Conservation (phyloP, 495 filamentous ascomycete species). For the Penicillium ochrochloron region DNA sequence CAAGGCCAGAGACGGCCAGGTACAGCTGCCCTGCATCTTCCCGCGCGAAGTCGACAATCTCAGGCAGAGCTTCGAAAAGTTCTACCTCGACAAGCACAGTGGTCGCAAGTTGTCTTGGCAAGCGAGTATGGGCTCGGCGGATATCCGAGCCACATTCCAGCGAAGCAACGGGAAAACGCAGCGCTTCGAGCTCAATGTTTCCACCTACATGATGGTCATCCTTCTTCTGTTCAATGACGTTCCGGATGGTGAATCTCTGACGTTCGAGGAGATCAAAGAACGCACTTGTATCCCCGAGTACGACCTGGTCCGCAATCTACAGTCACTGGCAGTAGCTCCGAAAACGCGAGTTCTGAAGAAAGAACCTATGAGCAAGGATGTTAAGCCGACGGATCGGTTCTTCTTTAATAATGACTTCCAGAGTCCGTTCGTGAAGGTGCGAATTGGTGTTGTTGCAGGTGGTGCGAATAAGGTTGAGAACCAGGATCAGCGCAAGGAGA, state of each 20-base stretch:
- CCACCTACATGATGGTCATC: constrained; percentile 91
- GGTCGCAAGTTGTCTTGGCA: constrained; percentile 90
- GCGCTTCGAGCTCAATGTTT: constrained; percentile 87
- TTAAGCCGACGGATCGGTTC: constrained; percentile 81
- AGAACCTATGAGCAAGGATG: constrained; percentile 79
- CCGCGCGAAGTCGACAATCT: constrained; percentile 76
- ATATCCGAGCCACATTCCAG: constrained; percentile 79
- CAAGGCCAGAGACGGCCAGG: constrained; percentile 56
- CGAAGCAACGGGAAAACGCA: constrained; percentile 72
- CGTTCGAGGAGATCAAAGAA: constrained; percentile 83
- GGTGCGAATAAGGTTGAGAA: constrained; percentile 82
- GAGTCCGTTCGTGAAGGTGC: constrained; percentile 83
- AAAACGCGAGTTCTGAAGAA: constrained; percentile 84
- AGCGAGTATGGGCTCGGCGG: constrained; percentile 79
- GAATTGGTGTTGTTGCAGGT: constrained; percentile 72
- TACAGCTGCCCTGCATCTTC: constrained; percentile 63
- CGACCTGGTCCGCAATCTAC: constrained; percentile 82
- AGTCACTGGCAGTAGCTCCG: constrained; percentile 82
- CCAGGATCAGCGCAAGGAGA: constrained; percentile 80
- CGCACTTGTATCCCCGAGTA: constrained; percentile 77
- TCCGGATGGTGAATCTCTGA: constrained; percentile 63
- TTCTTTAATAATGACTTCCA: constrained; percentile 82
- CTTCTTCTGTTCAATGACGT: constrained; percentile 88
- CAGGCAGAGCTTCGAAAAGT: constrained; percentile 86
- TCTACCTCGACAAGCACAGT: constrained; percentile 84